Conservation (phyloP, 345 rosid genomes). For the Citrus glauca region DNA sequence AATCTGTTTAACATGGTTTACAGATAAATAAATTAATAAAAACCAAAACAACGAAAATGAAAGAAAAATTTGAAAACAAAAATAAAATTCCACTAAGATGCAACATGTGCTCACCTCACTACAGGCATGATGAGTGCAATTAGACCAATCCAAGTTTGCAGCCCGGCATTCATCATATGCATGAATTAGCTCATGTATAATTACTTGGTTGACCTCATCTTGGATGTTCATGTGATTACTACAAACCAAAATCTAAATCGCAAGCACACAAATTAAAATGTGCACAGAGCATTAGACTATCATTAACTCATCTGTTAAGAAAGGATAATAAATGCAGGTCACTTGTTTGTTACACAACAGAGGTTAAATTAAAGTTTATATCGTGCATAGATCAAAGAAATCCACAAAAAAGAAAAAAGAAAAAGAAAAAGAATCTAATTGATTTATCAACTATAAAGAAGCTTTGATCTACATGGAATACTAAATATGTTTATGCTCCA, state of each 20-base stretch:
- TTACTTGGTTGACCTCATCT: constrained; percentile 85
- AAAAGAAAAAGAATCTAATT: neutral
- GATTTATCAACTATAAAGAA: neutral
- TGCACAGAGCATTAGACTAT: neutral
- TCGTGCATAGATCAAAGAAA: neutral
- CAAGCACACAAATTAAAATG: constrained; percentile 2
- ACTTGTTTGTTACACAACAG: neutral
- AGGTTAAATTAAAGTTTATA: neutral
- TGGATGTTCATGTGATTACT: constrained; percentile 66
- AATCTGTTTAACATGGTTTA: constrained; percentile 40
- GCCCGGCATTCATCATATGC: constrained; percentile 93
- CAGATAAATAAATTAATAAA: neutral
- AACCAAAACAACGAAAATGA: neutral
- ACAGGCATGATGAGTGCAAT: constrained; percentile 97
- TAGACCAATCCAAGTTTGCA: constrained; percentile 73
- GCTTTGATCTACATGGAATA: neutral
- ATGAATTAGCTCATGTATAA: constrained; percentile 84
- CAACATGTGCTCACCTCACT: constrained; percentile 60
- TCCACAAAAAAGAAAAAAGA: neutral
- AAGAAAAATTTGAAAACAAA: neutral
- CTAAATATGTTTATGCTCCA: neutral
- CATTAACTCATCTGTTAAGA: neutral
- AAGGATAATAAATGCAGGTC: neutral
- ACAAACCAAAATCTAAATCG: constrained; percentile 69
- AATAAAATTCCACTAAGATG: neutral